phyloP scores from a whole-genome alignment of 2,329 filamentous ascomycete species.

The Ophidiomyces ophidiicola region DNA sequence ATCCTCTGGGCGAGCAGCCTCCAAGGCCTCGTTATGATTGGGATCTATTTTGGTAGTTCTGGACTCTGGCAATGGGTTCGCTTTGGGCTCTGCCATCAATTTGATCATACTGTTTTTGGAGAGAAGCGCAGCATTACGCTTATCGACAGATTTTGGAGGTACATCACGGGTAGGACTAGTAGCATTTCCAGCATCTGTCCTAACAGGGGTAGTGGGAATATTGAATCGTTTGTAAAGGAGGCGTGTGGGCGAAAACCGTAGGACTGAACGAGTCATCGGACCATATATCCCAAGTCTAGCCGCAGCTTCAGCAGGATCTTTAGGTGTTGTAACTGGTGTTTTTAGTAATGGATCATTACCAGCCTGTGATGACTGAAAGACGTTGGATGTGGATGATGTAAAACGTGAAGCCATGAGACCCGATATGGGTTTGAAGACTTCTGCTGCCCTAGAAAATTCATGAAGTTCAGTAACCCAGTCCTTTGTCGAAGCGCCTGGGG shows the following conservation, averaged over 20 bases:
- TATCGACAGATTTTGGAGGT: constrained; percentile 22
- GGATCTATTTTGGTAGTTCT: constrained; percentile 45
- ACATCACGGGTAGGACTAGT: constrained; percentile 17
- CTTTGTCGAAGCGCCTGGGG: constrained; percentile 43
- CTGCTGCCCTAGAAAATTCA: constrained; percentile 62
- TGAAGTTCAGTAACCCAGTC: constrained; percentile 70
- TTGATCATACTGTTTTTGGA: constrained; percentile 44
- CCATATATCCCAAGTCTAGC: constrained; percentile 90
- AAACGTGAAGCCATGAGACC: constrained; percentile 90
- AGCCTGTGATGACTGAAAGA: constrained; percentile 31
- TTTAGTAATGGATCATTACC: constrained; percentile 33
- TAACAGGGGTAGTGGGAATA: constrained; percentile 59
- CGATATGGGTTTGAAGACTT: constrained; percentile 82
- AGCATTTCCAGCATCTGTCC: constrained; percentile 34
- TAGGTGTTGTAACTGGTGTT: constrained; percentile 43
- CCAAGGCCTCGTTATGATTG: constrained; percentile 65
- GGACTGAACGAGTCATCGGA: constrained; percentile 60
- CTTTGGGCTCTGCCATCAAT: constrained; percentile 38
- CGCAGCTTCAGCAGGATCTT: constrained; percentile 72
- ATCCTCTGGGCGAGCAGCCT: constrained; percentile 60
- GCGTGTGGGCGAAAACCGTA: constrained; percentile 66
- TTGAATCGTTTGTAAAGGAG: constrained; percentile 92
- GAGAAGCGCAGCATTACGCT: constrained; percentile 37
- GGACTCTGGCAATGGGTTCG: constrained; percentile 10
- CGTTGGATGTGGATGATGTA: constrained; percentile 48